Conservation (phyloP, 2,329 filamentous ascomycete species). For the Penicillium sp. region DNA sequence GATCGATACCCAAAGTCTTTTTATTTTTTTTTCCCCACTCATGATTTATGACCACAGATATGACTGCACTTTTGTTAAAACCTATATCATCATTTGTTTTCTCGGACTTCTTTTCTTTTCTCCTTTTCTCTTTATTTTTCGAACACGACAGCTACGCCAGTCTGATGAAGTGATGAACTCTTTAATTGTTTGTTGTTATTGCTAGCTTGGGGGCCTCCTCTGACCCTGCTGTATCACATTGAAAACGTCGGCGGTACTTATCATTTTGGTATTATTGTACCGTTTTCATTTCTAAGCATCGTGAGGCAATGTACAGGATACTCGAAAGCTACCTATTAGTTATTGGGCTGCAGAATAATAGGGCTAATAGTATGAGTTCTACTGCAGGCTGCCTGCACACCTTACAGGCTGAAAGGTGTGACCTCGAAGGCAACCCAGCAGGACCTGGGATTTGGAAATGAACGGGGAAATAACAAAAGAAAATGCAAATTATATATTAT, state of each 20-base stretch:
- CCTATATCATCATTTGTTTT: constrained; percentile 8
- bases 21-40: constrained; percentile 8
- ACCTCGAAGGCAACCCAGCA: not conserved
- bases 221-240: constrained; percentile 1
- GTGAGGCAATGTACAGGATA: constrained; percentile 7
- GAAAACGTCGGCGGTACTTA: constrained; percentile 4
- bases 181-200: constrained; percentile 4
- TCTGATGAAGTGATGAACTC: constrained; percentile 18
- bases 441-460: not conserved
- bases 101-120: constrained; percentile 2
- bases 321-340: constrained; percentile 5
- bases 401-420: not conserved
- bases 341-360: not conserved
- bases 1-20: constrained; percentile 23
- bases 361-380: not conserved
- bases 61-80: constrained; percentile 12
- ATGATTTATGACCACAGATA: constrained; percentile 14
- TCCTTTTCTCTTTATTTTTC: constrained; percentile 7
- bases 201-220: not conserved
- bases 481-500: not conserved
- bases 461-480: not conserved
- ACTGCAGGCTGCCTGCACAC: not conserved
- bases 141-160: constrained; percentile 9
- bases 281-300: not conserved
- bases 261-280: constrained; percentile 1